Evolutionary conservation across 352 stramenopile genomes (phyloP).

Genomic region (Globisporangium apiculatum): DNA sequence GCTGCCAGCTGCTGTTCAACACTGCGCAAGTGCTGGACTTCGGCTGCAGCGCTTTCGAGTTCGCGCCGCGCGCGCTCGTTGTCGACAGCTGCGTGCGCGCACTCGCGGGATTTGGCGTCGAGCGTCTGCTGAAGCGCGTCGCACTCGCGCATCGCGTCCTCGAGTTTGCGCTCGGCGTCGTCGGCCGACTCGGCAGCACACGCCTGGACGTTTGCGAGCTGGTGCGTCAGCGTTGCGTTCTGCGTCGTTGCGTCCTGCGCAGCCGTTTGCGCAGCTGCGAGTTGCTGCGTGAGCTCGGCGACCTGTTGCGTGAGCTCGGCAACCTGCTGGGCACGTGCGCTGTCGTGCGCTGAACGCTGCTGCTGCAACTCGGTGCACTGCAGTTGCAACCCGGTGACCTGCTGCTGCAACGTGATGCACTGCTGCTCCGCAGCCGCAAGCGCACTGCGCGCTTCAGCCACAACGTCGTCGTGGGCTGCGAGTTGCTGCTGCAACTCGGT

Average conservation of each 20-base stretch:
- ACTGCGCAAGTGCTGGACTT: conserved; percentile 26
- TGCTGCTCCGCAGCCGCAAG: conserved; percentile 2
- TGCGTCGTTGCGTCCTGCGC: conserved; percentile 5
- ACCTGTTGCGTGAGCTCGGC: conserved; percentile 3
- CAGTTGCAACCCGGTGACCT: conserved; percentile 26
- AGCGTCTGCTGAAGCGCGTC: conserved; percentile 21
- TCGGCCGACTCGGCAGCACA: conserved; percentile 41
- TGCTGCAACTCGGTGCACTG: conserved; percentile 19
- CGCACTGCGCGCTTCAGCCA: conserved; percentile 9
- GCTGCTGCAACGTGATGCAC: conserved; percentile 16
- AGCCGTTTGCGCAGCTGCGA: neutral
- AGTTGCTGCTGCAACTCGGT: conserved; percentile 22
- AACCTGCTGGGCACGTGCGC: too few relatives aligned
- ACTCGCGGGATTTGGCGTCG: conserved; percentile 22
- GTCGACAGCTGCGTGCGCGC: conserved; percentile 18
- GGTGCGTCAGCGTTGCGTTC: conserved; percentile 27
- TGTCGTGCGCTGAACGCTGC: conserved; percentile 4
- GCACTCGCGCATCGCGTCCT: conserved; percentile 43
- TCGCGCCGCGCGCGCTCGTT: conserved; percentile 27
- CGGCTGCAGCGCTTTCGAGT: conserved; percentile 25
- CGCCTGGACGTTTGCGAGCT: conserved; percentile 61
- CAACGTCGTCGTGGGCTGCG: neutral
- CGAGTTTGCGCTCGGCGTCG: conserved; percentile 54
- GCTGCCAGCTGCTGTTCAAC: conserved; percentile 33
- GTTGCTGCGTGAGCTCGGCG: conserved; percentile 6